Evolutionary conservation across 768 basidiomycete genomes (phyloP), one percentile per base, ranked within the genome.

Genomic region (Termitomyces sp.): DNA sequence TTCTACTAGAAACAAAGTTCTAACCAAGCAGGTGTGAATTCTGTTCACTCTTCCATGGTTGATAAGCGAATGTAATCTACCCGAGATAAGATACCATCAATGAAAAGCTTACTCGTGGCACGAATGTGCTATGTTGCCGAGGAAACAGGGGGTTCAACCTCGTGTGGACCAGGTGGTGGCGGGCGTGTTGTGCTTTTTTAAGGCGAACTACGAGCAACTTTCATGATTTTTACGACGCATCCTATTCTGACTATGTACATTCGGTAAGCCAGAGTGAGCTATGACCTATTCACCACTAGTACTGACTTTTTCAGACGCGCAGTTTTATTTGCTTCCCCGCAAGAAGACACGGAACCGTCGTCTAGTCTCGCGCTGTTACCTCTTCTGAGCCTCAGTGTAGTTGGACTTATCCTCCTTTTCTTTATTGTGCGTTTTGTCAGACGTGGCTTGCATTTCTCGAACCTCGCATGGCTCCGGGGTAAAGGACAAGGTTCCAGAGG

Each of bases 401-500:
- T 65, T 30, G 58, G 55, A 6, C 16, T 63, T 11, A 58, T 67
- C 31, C 54, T 61, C 27, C 42, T 61, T 16, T 63, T 65, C 49
- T 63, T 65, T 15, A 39, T 61, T 22, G 30, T 61, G 6, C 66
- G 64, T 42, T 51, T 58, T 16, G 52, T 63, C 48, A 63, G 55
- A 41, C 66, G 62, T 22, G 56, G 56, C 39, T 27, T 65, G 30
- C 60, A 60, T 51, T 49, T 65, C 4, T 61, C 62, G 22, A 63
- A 57, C 49, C 55, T 63, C 27, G 53, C 44, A 7, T 67, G 66
- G 64, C 59, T 67, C 18, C 66, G 66, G 44, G 66, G 62, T 4
- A 67, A 67, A 51, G 62, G 64, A 15, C 54, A 58, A 61, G 61
- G 66, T 27, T 31, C 60, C 24, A 65, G 61, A 57, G 54, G 62